phyloP scores from a whole-genome alignment of 169 alveolate species.

The Plasmodium vivax region DNA sequence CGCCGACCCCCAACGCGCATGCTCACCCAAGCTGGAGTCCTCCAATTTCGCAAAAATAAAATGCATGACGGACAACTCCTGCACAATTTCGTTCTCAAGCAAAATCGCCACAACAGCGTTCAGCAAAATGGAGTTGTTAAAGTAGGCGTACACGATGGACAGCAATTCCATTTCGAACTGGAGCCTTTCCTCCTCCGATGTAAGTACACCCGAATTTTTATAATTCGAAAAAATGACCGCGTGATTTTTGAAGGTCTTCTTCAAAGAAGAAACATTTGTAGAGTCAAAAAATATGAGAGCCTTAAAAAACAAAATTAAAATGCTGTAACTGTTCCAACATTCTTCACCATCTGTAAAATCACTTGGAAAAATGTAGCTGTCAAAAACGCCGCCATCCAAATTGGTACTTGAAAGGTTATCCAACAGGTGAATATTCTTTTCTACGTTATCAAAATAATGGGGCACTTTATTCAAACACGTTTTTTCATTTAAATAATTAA shows the following conservation, averaged over 20 bases:
- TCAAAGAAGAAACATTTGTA: slow-evolving; percentile 64
- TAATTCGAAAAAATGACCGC: slow-evolving; percentile 51
- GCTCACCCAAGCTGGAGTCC: slow-evolving; percentile 54
- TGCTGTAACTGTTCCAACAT: slow-evolving; percentile 37
- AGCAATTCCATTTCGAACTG: slow-evolving; percentile 45
- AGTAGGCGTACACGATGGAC: slow-evolving; percentile 34
- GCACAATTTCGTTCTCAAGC: slow-evolving; percentile 36
- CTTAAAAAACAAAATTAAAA: slow-evolving; percentile 64
- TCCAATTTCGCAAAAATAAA: slow-evolving; percentile 50
- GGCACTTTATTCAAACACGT: slow-evolving; percentile 22
- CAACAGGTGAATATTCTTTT: slow-evolving; percentile 16
- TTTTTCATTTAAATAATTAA: slow-evolving; percentile 33
- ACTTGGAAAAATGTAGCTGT: slow-evolving; percentile 16
- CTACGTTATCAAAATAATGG: slow-evolving; percentile 26
- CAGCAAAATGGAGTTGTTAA: slow-evolving; percentile 45
- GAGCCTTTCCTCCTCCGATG: slow-evolving; percentile 27
- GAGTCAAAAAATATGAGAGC: slow-evolving; percentile 58
- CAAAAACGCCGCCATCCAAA: slow-evolving; percentile 31
- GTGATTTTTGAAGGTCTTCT: slow-evolving; percentile 43
- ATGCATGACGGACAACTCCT: slow-evolving; percentile 51
- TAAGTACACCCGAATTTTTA: slow-evolving; percentile 20
- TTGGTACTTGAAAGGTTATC: slow-evolving; percentile 12
- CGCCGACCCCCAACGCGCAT: not conserved
- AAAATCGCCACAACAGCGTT: slow-evolving; percentile 46
- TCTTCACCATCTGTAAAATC: slow-evolving; percentile 31